phyloP scores from a whole-genome alignment of 2,329 filamentous ascomycete genomes.

The Epichloe gansuensis region DNA sequence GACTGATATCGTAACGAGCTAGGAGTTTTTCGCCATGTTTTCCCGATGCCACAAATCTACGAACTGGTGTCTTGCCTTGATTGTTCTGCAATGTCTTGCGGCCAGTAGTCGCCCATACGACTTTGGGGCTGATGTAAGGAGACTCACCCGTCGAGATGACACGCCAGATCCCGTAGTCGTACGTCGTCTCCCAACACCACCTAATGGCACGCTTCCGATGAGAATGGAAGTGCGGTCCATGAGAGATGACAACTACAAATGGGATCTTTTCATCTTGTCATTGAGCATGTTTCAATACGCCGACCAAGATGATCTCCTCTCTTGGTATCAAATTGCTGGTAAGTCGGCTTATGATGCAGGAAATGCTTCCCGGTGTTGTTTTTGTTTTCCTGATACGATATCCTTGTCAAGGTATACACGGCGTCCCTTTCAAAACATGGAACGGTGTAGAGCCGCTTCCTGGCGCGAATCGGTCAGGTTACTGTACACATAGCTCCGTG shows the following conservation, averaged over 20 bases:
- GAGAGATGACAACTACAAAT: conserved; percentile 49
- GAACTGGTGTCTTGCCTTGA: neutral
- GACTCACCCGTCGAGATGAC: conserved; percentile 29
- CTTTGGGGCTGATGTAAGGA: conserved; percentile 35
- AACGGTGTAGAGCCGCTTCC: conserved; percentile 36
- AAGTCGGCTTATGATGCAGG: conserved; percentile 14
- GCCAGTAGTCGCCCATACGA: conserved; percentile 27
- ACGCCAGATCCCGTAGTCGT: conserved; percentile 27
- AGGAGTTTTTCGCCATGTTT: conserved; percentile 3
- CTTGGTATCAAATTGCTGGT: conserved; percentile 73
- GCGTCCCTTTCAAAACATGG: conserved; percentile 52
- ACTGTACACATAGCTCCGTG: conserved; percentile 64
- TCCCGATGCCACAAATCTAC: neutral
- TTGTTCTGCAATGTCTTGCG: conserved; percentile 6
- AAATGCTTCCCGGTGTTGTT: neutral
- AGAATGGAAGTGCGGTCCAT: conserved; percentile 60
- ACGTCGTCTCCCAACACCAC: conserved; percentile 26
- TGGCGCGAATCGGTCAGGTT: conserved; percentile 49
- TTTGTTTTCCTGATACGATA: neutral
- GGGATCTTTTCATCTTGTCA: conserved; percentile 67
- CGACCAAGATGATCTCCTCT: conserved; percentile 49
- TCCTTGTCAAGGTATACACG: conserved; percentile 59
- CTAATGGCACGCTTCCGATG: conserved; percentile 28
- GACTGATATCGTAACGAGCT: neutral
- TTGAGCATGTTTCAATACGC: conserved; percentile 60